Conservation (phyloP, 768 basidiomycete species). For the Hygrocybe punicea region DNA sequence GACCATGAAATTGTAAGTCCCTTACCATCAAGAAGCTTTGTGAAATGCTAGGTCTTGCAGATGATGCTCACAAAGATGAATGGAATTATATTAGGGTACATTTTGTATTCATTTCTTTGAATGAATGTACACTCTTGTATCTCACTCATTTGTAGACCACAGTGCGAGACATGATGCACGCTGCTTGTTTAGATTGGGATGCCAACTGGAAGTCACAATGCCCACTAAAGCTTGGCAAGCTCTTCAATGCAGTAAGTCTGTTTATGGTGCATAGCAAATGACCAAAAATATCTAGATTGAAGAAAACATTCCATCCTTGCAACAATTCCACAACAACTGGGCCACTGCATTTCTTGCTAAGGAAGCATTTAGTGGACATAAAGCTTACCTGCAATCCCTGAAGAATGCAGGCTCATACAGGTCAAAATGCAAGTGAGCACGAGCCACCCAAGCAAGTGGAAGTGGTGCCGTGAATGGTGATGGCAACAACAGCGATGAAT, state of each 20-base stretch:
- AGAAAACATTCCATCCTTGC: neutral
- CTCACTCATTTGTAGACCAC: neutral
- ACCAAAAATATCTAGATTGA: neutral
- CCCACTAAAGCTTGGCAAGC: neutral
- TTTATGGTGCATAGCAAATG: neutral
- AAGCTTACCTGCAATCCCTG: neutral
- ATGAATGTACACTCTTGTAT: neutral
- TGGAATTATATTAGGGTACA: neutral
- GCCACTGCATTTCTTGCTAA: neutral
- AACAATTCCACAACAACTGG: neutral
- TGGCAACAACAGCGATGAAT: neutral
- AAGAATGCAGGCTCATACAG: neutral
- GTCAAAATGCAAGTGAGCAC: neutral
- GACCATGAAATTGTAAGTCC: neutral
- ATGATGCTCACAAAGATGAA: neutral
- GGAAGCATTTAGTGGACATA: neutral
- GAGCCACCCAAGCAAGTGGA: neutral
- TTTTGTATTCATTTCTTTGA: neutral
- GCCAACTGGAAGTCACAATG: neutral
- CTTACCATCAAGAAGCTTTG: neutral
- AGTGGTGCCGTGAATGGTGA: neutral
- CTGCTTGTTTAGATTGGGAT: neutral
- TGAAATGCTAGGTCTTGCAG: neutral
- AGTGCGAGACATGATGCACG: neutral
- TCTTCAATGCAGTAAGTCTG: neutral